Percentiles rank a stretch among this genome's conserved stretches.
Conservation (phyloP, 2,329 filamentous ascomycete species). For the Colletotrichum paranaense region DNA sequence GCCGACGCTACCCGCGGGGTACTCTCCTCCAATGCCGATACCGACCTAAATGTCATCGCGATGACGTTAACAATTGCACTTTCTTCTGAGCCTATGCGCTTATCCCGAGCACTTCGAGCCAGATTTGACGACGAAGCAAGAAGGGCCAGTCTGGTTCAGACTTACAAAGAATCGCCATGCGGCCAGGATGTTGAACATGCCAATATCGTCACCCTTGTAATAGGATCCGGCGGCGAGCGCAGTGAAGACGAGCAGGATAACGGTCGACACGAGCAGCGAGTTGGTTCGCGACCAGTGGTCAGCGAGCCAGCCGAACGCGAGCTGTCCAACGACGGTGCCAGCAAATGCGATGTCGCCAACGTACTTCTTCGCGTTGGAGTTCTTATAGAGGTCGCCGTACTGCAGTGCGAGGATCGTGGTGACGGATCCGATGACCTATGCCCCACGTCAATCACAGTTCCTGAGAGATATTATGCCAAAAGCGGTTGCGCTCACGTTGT, state of each 20-base stretch:
- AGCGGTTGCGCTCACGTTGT: conserved; percentile 69
- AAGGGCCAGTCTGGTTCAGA: not conserved
- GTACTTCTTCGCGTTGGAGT: conserved; percentile 77
- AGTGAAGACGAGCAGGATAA: conserved; percentile 88
- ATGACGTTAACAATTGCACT: conserved; percentile 8
- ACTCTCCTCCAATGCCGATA: conserved; percentile 64
- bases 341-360: conserved; percentile 87
- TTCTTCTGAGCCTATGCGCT: not conserved
- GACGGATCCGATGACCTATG: conserved; percentile 86
- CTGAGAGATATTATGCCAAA: not conserved
- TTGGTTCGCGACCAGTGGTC: conserved; percentile 89
- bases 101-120: not conserved
- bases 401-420: conserved; percentile 78
- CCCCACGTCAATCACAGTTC: not conserved
- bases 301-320: conserved; percentile 82
- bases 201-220: conserved; percentile 73
- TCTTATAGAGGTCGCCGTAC: conserved; percentile 77
- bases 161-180: conserved; percentile 88
- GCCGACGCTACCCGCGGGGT: conserved; percentile 85
- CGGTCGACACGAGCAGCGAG: conserved; percentile 82
- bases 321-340: conserved; percentile 85
- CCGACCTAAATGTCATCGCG: conserved; percentile 6
- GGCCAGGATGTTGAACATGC: conserved; percentile 80
- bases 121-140: no score
- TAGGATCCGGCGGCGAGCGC: conserved; percentile 83